Base-by-base conservation (phyloP, 352 stramenopile genomes). In the Phytophthora pini region DNA sequence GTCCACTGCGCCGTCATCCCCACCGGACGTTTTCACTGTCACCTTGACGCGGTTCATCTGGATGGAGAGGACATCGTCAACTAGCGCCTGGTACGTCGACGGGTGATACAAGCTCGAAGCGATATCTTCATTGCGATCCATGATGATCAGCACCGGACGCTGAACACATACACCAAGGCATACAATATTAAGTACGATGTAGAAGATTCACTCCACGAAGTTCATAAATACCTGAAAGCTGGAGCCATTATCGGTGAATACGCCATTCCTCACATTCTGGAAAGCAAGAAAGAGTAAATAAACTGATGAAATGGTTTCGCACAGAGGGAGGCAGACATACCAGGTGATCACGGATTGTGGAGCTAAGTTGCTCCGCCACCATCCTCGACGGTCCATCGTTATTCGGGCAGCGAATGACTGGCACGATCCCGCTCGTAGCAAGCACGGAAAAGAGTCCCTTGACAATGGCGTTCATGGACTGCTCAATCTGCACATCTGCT, bases 81-180 rank as follows among this genome's bases (percentile, higher is more conserved):
- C 93, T 12, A 99, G 80, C 24, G 96, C 95, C 61, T 95, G 87
- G 57, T 97, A 96, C n/a, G 88, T 94, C 34, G 93, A 98, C 5
- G 92, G 95, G 69, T 99, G 97, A 70, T 98, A 89, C 45, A 99
- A 79, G 49, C 93, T 93, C 40, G 95, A 97, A 17, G 97, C 88
- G 22, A 99, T 80, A 74, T 99, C 97, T 74, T 97, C 90, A 68
- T 98, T 98, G 12, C 97, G 96, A 74, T 99, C 96, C 78, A 99
- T 88, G 56, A 99, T 95, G 38, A 99, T 95, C 55, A 99, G 61
- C 17, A 99, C 86, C 1, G 97, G 97, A 56, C 97, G 85, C 80
- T 97, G 26, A 34, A 45, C 7, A 48, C 31, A 27, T 31, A n/a
- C 22, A 29, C 5, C 39, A 43, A 44, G 0, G 43, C 20, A 32